Evolutionary conservation across 225 moss, liverwort and hornwort genomes (phyloP), one percentile per base, ranked within the genome.

Genomic region (Asterella californica): DNA sequence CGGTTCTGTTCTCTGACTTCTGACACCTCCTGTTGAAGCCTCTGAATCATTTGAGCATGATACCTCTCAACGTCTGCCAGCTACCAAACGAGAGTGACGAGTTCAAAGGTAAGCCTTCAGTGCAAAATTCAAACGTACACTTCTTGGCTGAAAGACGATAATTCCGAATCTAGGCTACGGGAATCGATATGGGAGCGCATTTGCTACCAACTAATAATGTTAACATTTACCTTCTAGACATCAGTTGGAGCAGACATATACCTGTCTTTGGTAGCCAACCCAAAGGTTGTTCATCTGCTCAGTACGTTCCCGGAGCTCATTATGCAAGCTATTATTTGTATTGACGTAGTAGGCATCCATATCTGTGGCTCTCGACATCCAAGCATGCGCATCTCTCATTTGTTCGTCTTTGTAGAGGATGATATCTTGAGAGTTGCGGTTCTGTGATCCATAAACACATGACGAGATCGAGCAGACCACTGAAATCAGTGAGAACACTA

Each of bases 221-320:
- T 29, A 5, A 21, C 29, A 12, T 52, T 32, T 30, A 15, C 38
- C 50, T 30, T 12, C 37, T 74, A 3, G 2, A 24, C 27, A n/a
- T 55, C 15, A 15, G 18, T 11, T 59, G 0, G 0, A 5, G 38
- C 18, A 24, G 24, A 61, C 2, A 79, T 72, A 64, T 79, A 96
- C 96, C 94, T 94, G 96, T 83, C 96, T 90, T 88, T 96, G 92
- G 74, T 87, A 92, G 79, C 92, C 92, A 78, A 89, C 84, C 96
- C 92, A 96, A 67, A 96, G 89, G 78, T 96, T 91, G 88, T 96
- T 94, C 83, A 96, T 82, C 64, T 96, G 90, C 79, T 96, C 96
- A 87, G 81, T 94, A 45, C 94, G 91, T 83, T 92, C 96, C 12
- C 96, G 86, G 64, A 96, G 94, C 86, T 96, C 94, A 74, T 87